phyloP scores from a whole-genome alignment of 768 basidiomycete genomes.

The Boletus sp. region DNA sequence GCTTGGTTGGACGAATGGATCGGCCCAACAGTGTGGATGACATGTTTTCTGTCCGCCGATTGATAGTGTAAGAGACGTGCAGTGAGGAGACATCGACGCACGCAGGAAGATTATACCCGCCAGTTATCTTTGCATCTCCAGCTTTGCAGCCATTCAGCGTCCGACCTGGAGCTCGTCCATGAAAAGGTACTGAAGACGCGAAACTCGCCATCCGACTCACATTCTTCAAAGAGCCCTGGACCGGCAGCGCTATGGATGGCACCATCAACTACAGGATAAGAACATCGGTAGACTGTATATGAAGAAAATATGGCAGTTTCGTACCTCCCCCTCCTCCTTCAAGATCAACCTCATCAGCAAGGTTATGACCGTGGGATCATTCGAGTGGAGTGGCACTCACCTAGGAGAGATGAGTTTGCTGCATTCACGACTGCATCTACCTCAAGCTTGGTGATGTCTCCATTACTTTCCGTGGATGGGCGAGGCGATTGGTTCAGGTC shows the following conservation, averaged over 20 bases:
- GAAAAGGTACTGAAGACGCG: background rate
- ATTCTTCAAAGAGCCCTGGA: slow-evolving; percentile 61
- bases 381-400: slow-evolving; percentile 40
- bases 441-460: slow-evolving; percentile 72
- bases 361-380: background rate
- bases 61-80: background rate
- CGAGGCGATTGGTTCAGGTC: background rate
- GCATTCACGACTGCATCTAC: slow-evolving; percentile 82
- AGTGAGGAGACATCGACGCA: slow-evolving; percentile 37
- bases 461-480: slow-evolving; percentile 49
- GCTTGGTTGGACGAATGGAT: slow-evolving; percentile 43
- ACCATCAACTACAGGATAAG: slow-evolving; percentile 60
- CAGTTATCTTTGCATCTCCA: slow-evolving; percentile 78
- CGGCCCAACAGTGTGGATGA: slow-evolving; percentile 85
- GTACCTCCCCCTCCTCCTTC: slow-evolving; percentile 79
- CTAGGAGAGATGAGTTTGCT: slow-evolving; percentile 69
- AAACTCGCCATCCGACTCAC: slow-evolving; percentile 37
- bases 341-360: background rate
- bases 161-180: slow-evolving; percentile 57
- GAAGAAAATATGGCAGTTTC: slow-evolving; percentile 13
- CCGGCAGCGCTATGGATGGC: slow-evolving; percentile 82
- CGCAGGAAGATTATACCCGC: slow-evolving; percentile 75
- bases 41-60: slow-evolving; percentile 48
- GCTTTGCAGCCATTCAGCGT: slow-evolving; percentile 64
- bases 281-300: background rate